Base-by-base conservation (phyloP, 257 asterid species). In the Haberlea rhodopensis region DNA sequence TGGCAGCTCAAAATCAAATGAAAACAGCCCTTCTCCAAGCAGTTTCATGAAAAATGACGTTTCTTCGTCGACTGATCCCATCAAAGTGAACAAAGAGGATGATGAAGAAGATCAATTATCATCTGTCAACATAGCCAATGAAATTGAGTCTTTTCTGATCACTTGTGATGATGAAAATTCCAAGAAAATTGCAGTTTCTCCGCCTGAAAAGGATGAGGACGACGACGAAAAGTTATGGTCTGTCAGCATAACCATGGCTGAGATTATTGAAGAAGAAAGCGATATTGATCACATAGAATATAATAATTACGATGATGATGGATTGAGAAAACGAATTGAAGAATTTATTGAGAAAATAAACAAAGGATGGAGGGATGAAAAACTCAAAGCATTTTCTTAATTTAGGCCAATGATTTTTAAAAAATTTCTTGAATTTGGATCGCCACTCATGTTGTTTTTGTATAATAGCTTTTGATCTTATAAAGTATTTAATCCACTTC, bases 291-390 rank as follows among this genome's bases (percentile, higher is more conserved):
- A 63, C 1, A 70, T 64, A 0, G 46, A 37, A 19, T n/a, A n/a
- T n/a, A n/a, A n/a, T n/a, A n/a, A n/a, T n/a, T n/a, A n/a, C n/a
- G 77, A 73, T 0, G 83, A 62, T 10, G 84, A 78, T 71, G 86
- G 71, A 45, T 60, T 84, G 76, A 77, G 65, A 65, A 77, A 61
- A 60, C 75, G 81, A 71, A 76, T 77, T 22, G 90, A 84, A 60
- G 85, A 81, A 20, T 84, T 84, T 34, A 79, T 84, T 77, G 75
- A 71, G 45, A 84, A 81, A 71, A 78, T 71, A 29, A 81, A 81
- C 69, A 70, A 48, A 66, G 69, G 69, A 0, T 84, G 87, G 90
- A 76, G 61, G 79, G 82, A 69, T 31, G 85, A 84, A 40, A 79
- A 63, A 52, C 46, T 76, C 57, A 75, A 53, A 66, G 23, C 71